A percentile compares a stretch with the other conserved stretches of the same genome.
Conservation (phyloP, 352 stramenopile genomes). For the Phytopythium oedochilum region DNA sequence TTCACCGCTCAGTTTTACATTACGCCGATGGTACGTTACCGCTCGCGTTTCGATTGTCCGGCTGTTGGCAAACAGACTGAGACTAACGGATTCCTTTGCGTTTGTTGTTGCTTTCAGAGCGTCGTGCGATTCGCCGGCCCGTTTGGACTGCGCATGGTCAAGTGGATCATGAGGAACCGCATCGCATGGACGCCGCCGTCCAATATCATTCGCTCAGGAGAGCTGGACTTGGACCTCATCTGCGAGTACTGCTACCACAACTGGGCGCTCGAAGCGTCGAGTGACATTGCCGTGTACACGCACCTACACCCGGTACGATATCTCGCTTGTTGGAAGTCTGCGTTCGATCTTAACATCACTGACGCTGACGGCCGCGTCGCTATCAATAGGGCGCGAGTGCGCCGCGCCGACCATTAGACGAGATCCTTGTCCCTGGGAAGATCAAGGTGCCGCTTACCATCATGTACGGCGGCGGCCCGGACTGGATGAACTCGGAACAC, state of each 20-base stretch:
- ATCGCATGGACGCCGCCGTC: constrained; percentile 58
- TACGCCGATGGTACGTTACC: constrained; percentile 57
- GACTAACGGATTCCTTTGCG: background rate
- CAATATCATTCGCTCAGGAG: constrained; percentile 71
- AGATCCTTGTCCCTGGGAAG: constrained; percentile 43
- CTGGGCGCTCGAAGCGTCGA: constrained; percentile 65
- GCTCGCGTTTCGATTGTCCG: background rate
- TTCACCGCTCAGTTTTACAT: constrained; percentile 37
- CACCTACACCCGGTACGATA: constrained; percentile 54
- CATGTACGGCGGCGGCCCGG: constrained; percentile 68
- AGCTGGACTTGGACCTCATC: constrained; percentile 67
- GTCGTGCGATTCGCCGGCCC: constrained; percentile 59
- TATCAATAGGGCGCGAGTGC: constrained; percentile 40
- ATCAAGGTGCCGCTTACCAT: constrained; percentile 71
- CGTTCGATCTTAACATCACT: background rate
- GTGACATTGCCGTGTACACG: constrained; percentile 73
- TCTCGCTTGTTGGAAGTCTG: background rate
- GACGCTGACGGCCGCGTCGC: background rate
- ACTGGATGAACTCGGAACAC: constrained; percentile 78
- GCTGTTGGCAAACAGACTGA: background rate
- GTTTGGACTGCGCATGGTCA: constrained; percentile 45
- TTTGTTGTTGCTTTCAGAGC: constrained; percentile 21
- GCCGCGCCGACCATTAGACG: constrained; percentile 36
- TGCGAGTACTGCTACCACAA: constrained; percentile 81
- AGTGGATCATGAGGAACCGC: constrained; percentile 48